phyloP scores from a whole-genome alignment of 148 eudicot species.

The Rhododendron ferrugineum region DNA sequence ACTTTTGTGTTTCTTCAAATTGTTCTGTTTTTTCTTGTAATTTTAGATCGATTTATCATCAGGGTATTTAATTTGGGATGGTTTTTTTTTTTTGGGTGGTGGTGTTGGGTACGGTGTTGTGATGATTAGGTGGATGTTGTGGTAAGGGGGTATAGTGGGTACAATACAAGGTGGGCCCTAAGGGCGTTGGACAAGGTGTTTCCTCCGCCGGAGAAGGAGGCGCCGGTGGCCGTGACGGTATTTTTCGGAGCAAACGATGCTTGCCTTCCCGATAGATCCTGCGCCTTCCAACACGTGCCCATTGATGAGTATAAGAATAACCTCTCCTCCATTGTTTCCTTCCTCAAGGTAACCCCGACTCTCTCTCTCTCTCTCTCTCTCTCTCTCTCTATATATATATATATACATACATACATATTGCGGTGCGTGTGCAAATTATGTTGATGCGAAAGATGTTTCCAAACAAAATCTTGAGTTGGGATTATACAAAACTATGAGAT shows the following conservation, averaged over 20 bases:
- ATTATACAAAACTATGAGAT: neutral
- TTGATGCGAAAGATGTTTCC: neutral
- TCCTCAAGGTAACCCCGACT: slow-evolving; percentile 48
- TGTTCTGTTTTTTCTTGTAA: neutral
- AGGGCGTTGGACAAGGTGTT: slow-evolving; percentile 56
- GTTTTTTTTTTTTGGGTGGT: neutral
- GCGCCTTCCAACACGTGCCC: slow-evolving; percentile 81
- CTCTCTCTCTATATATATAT: no score
- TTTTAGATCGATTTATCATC: neutral
- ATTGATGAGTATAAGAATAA: slow-evolving; percentile 72
- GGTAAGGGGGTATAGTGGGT: slow-evolving; percentile 86
- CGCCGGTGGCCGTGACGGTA: slow-evolving; percentile 59
- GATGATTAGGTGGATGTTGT: slow-evolving; percentile 59
- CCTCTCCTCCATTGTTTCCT: slow-evolving; percentile 45
- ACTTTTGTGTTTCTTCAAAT: neutral
- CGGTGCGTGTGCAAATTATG: neutral
- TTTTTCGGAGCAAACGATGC: slow-evolving; percentile 94
- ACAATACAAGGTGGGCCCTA: slow-evolving; percentile 84
- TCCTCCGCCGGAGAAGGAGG: slow-evolving; percentile 35
- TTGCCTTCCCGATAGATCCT: slow-evolving; percentile 48
- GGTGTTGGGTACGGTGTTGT: neutral
- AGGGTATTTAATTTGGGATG: neutral
- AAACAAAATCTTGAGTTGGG: no score
- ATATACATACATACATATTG: no score
- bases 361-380: neutral